Conservation (phyloP, 192 early-diverging fungal genomes). For the Backusella circina region DNA sequence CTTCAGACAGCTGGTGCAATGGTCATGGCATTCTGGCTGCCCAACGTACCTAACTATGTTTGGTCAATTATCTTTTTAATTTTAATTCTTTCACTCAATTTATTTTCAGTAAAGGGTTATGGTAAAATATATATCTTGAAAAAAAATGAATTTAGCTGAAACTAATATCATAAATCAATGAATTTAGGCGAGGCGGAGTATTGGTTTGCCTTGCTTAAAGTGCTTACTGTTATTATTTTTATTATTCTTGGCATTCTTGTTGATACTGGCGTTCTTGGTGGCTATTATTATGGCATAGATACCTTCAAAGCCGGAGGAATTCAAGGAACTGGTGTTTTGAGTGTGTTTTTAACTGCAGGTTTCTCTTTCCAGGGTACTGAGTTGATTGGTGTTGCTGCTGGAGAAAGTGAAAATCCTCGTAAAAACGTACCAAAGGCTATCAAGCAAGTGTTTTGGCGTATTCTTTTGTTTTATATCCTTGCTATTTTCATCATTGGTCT, state of each 20-base stretch:
- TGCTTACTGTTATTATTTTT: conserved; percentile 81
- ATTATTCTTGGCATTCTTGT: conserved; percentile 78
- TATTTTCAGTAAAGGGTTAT: conserved; percentile 72
- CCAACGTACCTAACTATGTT: conserved; percentile 29
- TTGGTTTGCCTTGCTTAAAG: conserved; percentile 81
- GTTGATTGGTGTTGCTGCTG: conserved; percentile 87
- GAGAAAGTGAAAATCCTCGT: conserved; percentile 74
- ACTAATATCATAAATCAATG: neutral
- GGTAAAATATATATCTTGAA: conserved; percentile 37
- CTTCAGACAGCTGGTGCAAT: conserved; percentile 64
- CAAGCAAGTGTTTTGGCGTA: conserved; percentile 74
- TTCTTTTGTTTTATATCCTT: conserved; percentile 65
- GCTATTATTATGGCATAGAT: conserved; percentile 53
- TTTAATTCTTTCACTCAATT: conserved; percentile 68
- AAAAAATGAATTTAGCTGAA: neutral
- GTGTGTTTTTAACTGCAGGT: conserved; percentile 68
- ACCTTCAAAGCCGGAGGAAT: conserved; percentile 61
- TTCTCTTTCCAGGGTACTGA: conserved; percentile 91
- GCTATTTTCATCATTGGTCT: conserved; percentile 69
- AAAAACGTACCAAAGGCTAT: conserved; percentile 74
- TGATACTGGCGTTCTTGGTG: conserved; percentile 62
- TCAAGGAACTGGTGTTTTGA: conserved; percentile 60
- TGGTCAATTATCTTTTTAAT: conserved; percentile 55
- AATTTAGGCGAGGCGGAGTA: conserved; percentile 70
- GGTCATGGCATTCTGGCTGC: conserved; percentile 69